Conservation (phyloP, 805 yeast species). For the Candida nanaspora region DNA sequence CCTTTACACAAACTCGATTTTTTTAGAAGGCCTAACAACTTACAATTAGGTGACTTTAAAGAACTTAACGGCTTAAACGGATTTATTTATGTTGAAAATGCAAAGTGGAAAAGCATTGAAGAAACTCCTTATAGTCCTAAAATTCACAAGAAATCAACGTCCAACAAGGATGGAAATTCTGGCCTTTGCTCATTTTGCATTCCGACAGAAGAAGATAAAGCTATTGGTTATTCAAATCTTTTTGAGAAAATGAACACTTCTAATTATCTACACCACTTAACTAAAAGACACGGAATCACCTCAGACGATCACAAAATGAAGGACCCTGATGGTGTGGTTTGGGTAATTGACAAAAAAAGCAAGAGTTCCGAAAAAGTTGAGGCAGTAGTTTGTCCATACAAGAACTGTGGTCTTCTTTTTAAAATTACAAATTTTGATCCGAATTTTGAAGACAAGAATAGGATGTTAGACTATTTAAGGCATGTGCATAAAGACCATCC, state of each 20-base stretch:
- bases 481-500: conserved; percentile 11
- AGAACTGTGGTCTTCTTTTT: conserved; percentile 12
- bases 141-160: conserved; percentile 12
- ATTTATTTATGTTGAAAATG: conserved; percentile 14
- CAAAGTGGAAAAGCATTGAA: conserved; percentile 8
- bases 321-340: conserved; percentile 16
- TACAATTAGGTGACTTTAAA: too few species aligned
- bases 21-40: too few species aligned
- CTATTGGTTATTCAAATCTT: conserved; percentile 10
- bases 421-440: conserved; percentile 15
- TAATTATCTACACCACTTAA: conserved; percentile 24
- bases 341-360: conserved; percentile 9
- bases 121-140: conserved; percentile 13
- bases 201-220: conserved; percentile 9
- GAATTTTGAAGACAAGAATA: conserved; percentile 11
- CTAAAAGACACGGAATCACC: conserved; percentile 25
- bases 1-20: too few species aligned
- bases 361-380: too few species aligned
- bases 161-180: conserved; percentile 14
- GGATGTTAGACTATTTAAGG: conserved; percentile 20
- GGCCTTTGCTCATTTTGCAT: conserved; percentile 24
- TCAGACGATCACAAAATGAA: conserved; percentile 21
- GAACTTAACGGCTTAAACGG: too few species aligned
- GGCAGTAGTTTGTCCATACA: conserved; percentile 18
- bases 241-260: conserved; percentile 23